phyloP scores from a whole-genome alignment of 306 rosid genomes.

The Lablab purpureus region DNA sequence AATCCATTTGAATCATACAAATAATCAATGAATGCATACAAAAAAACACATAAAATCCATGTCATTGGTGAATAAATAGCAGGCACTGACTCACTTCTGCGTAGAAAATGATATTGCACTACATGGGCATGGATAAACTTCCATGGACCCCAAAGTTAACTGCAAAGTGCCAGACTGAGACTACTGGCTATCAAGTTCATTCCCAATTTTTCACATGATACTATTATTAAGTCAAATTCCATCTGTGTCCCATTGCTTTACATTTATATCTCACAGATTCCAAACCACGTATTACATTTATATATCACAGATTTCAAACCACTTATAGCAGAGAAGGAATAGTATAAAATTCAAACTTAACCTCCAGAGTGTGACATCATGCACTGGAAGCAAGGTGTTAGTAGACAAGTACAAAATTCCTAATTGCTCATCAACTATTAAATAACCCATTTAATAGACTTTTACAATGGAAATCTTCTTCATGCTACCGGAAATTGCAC shows the following conservation, averaged over 20 bases:
- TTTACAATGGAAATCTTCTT: neutral
- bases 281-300: neutral
- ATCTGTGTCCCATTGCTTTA: neutral
- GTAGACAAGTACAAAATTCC: neutral
- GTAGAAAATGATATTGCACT: conserved; percentile 22
- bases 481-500: conserved; percentile 9
- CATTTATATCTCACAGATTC: conserved; percentile 2
- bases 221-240: neutral
- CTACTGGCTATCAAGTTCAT: conserved; percentile 20
- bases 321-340: conserved; percentile 7
- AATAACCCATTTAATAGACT: conserved; percentile 1
- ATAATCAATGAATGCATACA: conserved; percentile 28
- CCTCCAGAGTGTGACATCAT: conserved; percentile 4
- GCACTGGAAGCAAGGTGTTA: neutral
- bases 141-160: conserved; percentile 23
- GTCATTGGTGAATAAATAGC: neutral
- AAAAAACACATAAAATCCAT: conserved; percentile 7
- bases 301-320: conserved; percentile 17
- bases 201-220: neutral
- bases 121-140: conserved; percentile 35
- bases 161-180: conserved; percentile 13
- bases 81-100: neutral
- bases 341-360: neutral
- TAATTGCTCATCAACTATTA: neutral
- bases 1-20: conserved; percentile 29